A percentile compares a stretch with the other conserved stretches of the same genome.
Conservation (phyloP, 2,329 filamentous ascomycete species). For the Alternaria rosae region DNA sequence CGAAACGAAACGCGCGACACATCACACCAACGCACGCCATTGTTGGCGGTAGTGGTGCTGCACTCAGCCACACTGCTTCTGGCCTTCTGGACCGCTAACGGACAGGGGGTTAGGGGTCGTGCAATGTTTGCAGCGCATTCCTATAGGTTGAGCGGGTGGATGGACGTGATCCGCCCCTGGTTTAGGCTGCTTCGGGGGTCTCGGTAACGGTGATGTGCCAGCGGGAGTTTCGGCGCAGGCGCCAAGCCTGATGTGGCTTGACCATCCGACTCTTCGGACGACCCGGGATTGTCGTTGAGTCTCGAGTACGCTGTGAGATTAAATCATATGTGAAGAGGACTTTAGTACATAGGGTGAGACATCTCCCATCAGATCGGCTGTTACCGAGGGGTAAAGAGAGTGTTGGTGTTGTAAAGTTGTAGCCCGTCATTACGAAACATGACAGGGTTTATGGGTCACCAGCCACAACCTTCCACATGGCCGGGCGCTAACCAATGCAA, state of each 20-base stretch:
- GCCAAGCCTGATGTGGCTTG: not conserved
- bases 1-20: conserved; percentile 1
- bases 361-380: not conserved
- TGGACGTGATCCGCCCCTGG: conserved; percentile 13
- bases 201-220: conserved; percentile 8
- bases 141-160: not conserved
- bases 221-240: not conserved
- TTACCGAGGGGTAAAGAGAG: not conserved
- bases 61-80: conserved; percentile 26
- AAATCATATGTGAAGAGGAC: accelerated
- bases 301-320: too few relatives aligned
- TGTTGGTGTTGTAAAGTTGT: not conserved
- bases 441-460: conserved; percentile 1
- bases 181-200: conserved; percentile 13
- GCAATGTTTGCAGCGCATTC: not conserved
- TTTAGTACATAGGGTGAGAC: not conserved
- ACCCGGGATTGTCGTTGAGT: not conserved
- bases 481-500: conserved; percentile 2
- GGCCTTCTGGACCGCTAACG: conserved; percentile 17
- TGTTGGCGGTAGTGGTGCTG: not conserved
- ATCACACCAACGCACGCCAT: not conserved
- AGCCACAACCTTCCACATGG: conserved; percentile 11
- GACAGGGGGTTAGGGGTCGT: not conserved
- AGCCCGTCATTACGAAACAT: not conserved
- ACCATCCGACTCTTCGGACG: not conserved